Evolutionary conservation across 2,329 filamentous ascomycete genomes (phyloP), one percentile per base, ranked within the genome.

Genomic region (Albifimbria verrucaria): DNA sequence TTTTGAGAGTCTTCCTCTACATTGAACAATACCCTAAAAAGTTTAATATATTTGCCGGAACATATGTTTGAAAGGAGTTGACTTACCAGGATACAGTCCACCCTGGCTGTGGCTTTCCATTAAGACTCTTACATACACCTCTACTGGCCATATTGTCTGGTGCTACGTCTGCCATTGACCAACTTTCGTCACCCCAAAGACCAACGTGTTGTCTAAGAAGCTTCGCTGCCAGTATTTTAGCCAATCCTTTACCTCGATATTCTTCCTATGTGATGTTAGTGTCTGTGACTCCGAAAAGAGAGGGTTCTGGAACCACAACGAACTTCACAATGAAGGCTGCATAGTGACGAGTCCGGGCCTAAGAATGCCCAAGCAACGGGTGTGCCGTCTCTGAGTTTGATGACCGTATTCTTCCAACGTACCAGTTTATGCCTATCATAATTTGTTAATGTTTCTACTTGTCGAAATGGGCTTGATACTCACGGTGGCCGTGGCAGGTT

Each of bases 311-410:
- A 45, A n/a, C 15, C n/a, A 20, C 3, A 18, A 52, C 62, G 4
- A 54, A 74, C 72, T 65, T 87, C 84, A 50, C 80, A 83, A 64
- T 87, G 82, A 32, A 88, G 66, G 25, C 79, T 80, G 11, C 77
- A 80, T 17, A 88, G 64, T n/a, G 80, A 83, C 1, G 79, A 85
- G 61, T 89, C 86, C 2, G 79, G 70, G 0, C 82, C 84, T 4
- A 83, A 63, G 49, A 90, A 88, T 0, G 78, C 80, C 87, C 87
- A 90, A 0, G 85, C 82, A 5, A 89, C 69, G 0, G 79, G 76
- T 1, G 70, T 77, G 1, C 73, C 75, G 18, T 79, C 73, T 1
- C 67, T 62, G 0, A 73, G 63, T 50, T 77, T 76, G 20, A 85
- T 68, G 2, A 74, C 71, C 36, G 74, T 65, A 55, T 73, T 81